Evolutionary conservation across 805 yeast genomes (phyloP), one percentile per base, ranked within the genome.

Genomic region (Monosporozyma aerobia): DNA sequence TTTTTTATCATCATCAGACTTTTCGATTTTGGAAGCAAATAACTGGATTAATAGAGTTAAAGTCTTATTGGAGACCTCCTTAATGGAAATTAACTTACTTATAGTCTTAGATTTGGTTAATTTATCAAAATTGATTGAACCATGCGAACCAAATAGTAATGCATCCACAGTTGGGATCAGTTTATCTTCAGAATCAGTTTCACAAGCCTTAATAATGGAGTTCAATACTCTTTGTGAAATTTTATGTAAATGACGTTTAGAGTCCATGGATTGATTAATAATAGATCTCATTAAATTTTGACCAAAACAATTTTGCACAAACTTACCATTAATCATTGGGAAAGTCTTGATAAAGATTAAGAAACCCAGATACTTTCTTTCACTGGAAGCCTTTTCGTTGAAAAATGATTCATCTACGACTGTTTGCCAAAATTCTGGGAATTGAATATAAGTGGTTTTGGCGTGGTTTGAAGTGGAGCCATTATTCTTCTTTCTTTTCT

Each of bases 341-440:
- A 83, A 63, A 52, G 81, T 74, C 50, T 75, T 71, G 44, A 70
- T 74, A 55, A 90, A 81, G 10, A 90, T 77, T 59, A 86, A 86
- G 60, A 90, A 81, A 0, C 97, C 98, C 78, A 88, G 79, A 67
- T 77, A 87, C 65, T 90, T 92, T 53, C 96, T 75, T 66, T 90
- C 97, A 33, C 83, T 79, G 1, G 97, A 89, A 0, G 96, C 76
- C 57, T 83, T 80, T 39, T 80, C 81, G 5, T 87, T 74, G 59
- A 92, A 90, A 54, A 87, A 79, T 3, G 85, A 77, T 60, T 89
- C 94, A 63, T 92, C 97, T 14, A 92, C 78, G 5, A 81, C 82
- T 3, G 76, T 72, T 59, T 81, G 79, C 95, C 96, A 90, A 65
- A 92, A 90, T 51, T 87, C 94, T 8, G 72, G 65, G 43, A 80